Percentiles rank a stretch among this genome's conserved stretches.
Conservation (phyloP, 2,329 filamentous ascomycete genomes). For the Sarocladium oryzae region DNA sequence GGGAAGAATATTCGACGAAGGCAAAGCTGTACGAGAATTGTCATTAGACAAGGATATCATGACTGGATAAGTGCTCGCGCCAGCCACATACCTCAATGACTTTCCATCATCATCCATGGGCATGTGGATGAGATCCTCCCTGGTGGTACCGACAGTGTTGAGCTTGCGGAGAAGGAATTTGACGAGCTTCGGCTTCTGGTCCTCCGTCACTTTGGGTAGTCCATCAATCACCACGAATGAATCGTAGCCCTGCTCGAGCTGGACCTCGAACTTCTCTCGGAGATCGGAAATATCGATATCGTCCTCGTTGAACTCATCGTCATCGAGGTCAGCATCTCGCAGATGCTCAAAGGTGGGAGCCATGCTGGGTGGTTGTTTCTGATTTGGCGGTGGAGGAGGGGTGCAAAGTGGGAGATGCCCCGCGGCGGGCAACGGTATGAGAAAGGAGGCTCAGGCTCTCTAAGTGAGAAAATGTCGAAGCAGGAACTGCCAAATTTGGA, state of each 20-base stretch:
- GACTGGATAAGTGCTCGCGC: not conserved
- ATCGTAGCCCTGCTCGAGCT: slow-evolving; percentile 91
- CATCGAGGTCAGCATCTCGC: slow-evolving; percentile 80
- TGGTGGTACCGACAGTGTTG: slow-evolving; percentile 74
- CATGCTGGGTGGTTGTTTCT: slow-evolving; percentile 56
- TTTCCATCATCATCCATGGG: slow-evolving; percentile 81
- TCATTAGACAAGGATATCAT: slow-evolving; percentile 12
- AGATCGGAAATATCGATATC: slow-evolving; percentile 95
- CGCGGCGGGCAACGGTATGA: slow-evolving; percentile 16
- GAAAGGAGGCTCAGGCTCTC: not conserved
- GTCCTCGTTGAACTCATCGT: slow-evolving; percentile 82
- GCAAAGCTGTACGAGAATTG: slow-evolving; percentile 60
- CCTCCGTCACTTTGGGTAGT: slow-evolving; percentile 80
- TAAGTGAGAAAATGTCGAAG: not conserved
- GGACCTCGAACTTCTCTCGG: slow-evolving; percentile 89
- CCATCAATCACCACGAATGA: slow-evolving; percentile 96
- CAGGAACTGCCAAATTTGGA: not conserved
- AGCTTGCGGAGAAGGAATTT: slow-evolving; percentile 96
- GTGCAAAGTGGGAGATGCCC: slow-evolving; percentile 27
- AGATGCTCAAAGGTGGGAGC: slow-evolving; percentile 84
- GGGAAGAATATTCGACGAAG: slow-evolving; percentile 91
- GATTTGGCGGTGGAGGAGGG: slow-evolving; percentile 19
- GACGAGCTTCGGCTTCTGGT: slow-evolving; percentile 87
- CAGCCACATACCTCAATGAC: slow-evolving; percentile 66
- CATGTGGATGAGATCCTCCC: slow-evolving; percentile 88